phyloP scores from a whole-genome alignment of 306 rosid genomes.

The Notholithocarpus densiflorus region DNA sequence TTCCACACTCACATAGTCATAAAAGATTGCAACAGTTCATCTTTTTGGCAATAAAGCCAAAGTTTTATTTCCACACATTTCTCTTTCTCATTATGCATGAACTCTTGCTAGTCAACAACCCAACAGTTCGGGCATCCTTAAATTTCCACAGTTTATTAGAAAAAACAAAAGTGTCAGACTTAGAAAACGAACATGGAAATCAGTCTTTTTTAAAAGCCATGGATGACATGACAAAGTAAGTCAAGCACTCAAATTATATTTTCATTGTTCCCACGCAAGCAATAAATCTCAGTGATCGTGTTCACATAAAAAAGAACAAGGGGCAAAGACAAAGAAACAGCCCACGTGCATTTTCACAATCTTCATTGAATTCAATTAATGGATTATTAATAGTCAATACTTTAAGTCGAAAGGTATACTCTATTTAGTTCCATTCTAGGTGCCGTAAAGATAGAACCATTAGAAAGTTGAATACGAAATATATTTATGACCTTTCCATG shows the following conservation, averaged over 20 bases:
- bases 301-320: constrained; percentile 4
- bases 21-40: not conserved
- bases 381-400: not conserved
- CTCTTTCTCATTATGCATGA: not conserved
- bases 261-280: not conserved
- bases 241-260: not conserved
- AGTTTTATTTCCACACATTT: not conserved
- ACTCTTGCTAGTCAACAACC: not conserved
- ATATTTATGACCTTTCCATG: not conserved
- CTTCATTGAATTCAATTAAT: not conserved
- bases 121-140: not conserved
- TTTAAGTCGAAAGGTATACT: not conserved
- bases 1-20: no score
- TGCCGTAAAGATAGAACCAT: not conserved
- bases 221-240: not conserved
- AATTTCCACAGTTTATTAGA: not conserved
- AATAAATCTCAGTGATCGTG: not conserved
- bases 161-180: not conserved
- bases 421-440: not conserved
- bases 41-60: not conserved
- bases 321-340: not conserved
- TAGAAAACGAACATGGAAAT: not conserved
- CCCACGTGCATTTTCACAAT: not conserved
- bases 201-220: not conserved
- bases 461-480: not conserved